A percentile compares a stretch with the other conserved stretches of the same genome.
These are phyloP conservation scores for Teratosphaeria nubilosa DNA, from an alignment of 2,329 filamentous ascomycete species.

Conservation along the genomic window DNA sequence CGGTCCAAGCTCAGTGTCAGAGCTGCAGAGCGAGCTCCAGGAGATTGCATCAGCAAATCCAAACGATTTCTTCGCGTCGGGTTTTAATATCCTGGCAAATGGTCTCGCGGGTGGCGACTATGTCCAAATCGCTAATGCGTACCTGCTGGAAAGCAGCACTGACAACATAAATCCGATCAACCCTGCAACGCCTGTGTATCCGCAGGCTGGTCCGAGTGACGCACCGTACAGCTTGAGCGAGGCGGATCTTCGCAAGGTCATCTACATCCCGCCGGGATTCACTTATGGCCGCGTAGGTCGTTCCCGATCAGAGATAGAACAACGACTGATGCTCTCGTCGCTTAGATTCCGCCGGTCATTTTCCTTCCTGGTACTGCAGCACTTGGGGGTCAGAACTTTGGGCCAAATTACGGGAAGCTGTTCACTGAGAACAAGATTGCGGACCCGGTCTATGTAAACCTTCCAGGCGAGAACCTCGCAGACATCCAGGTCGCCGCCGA, in stretches of 20 bases:
- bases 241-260: constrained; percentile 23
- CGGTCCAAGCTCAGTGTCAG: constrained; percentile 10
- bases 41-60: constrained; percentile 11
- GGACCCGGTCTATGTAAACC: constrained; percentile 46
- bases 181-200: constrained; percentile 25
- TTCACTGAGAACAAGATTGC: constrained; percentile 32
- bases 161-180: constrained; percentile 18
- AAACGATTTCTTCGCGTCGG: constrained; percentile 12
- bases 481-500: constrained; percentile 44
- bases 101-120: constrained; percentile 13
- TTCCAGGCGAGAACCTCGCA: constrained; percentile 37
- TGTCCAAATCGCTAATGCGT: constrained; percentile 8
- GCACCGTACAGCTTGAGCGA: constrained; percentile 41
- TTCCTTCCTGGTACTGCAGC: constrained; percentile 44
- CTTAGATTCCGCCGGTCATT: constrained; percentile 35
- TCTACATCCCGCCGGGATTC: background rate
- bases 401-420: constrained; percentile 40
- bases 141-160: constrained; percentile 12
- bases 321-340: constrained; percentile 7
- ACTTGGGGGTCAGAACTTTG: constrained; percentile 37
- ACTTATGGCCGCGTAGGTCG: background rate
- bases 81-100: constrained; percentile 11
- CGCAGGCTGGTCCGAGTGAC: constrained; percentile 30
- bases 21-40: constrained; percentile 9
- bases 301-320: constrained; percentile 25